Base-by-base conservation (phyloP, 106 monocot species). In the Xerophyta viscosa region DNA sequence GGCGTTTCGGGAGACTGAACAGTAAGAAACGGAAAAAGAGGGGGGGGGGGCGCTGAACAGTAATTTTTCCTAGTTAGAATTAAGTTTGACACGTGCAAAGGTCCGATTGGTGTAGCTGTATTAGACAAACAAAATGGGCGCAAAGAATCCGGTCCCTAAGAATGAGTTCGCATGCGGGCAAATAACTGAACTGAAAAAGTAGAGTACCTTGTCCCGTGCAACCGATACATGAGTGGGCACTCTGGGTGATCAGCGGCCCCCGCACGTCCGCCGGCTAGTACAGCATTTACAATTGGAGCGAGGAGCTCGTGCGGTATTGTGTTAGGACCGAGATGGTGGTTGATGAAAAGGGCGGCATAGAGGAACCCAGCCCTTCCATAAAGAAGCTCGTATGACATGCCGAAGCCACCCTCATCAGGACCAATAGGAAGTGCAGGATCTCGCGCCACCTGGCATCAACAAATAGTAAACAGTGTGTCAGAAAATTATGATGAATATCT, bases 301-400 rank as follows among this genome's bases (percentile, higher is more conserved):
- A 71, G 44, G 13, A 70, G 60, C 15, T 48, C 26, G 39, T 27
- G 48, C 0, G 71, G 60, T 13, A 66, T 48, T 1, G 54, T 57
- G 43, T 53, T 31, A 12, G 54, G 60, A 6, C 65, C 71, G 19
- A 77, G 46, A 29, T 71, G 56, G 23, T 52, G 47, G 60, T 65
- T 71, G 27, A 77, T 55, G 46, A 71, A 77, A 14, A 71, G 48
- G n/a, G 60, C 77, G 3, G 71, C 60, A 54, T 63, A 77, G n/a
- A 66, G 66, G 29, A 71, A 71, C 24, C 77, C 71, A 4, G 66
- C 54, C 8, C 70, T 58, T 8, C 77, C 66, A 37, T 70, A 59
- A 22, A 77, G 61, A 22, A 77, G 77, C 20, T 70, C 71, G 29
- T 71, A 77, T 13, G 70, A 53, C 65, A 71, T 70, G 48, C 71